phyloP scores from a whole-genome alignment of 306 rosid species.

The Medicago arabica region DNA sequence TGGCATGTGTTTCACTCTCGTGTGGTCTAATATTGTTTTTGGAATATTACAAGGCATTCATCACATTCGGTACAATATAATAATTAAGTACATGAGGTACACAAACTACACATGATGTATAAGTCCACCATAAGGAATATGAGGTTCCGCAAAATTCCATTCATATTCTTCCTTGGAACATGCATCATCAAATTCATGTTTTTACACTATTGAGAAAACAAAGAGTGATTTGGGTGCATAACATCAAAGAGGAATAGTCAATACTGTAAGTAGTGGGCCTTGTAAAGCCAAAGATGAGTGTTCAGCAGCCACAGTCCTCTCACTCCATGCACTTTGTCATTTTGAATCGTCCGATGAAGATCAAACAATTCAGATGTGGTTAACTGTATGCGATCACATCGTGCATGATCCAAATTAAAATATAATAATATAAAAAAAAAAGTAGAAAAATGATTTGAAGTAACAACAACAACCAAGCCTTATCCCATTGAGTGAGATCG shows the following conservation, averaged over 20 bases:
- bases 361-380: too few species aligned
- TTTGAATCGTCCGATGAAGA: too few species aligned
- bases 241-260: neutral
- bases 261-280: neutral
- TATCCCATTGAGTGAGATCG: too few species aligned
- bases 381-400: too few species aligned
- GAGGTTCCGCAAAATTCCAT: slow-evolving; percentile 43
- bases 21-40: slow-evolving; percentile 29
- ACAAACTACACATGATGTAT: slow-evolving; percentile 34
- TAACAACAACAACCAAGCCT: too few species aligned
- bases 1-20: slow-evolving; percentile 41
- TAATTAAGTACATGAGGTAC: slow-evolving; percentile 48
- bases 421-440: neutral
- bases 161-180: slow-evolving; percentile 25
- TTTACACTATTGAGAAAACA: neutral
- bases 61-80: neutral
- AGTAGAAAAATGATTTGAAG: neutral
- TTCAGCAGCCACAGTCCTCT: too few species aligned
- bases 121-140: slow-evolving; percentile 50
- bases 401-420: too few species aligned
- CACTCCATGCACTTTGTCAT: too few species aligned
- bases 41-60: slow-evolving; percentile 29
- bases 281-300: neutral
- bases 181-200: neutral
- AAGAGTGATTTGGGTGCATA: slow-evolving; percentile 16